Evolutionary conservation across 164 flowering plant genomes (phyloP).

Genomic region (Saururus chinensis): DNA sequence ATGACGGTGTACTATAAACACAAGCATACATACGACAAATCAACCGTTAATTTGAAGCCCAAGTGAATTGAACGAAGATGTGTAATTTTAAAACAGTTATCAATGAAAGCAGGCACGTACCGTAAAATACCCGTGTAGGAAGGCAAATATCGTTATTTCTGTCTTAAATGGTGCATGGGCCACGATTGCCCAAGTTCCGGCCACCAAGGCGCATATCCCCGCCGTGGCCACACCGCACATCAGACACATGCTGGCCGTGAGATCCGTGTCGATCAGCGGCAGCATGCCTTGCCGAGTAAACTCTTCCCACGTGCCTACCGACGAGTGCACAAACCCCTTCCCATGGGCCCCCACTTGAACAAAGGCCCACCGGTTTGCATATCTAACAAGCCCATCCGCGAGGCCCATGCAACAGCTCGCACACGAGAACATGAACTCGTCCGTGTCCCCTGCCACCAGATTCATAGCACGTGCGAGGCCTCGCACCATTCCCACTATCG

Average conservation of each 20-base stretch:
- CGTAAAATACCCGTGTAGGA: slow-evolving; percentile 59
- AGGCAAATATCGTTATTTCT: slow-evolving; percentile 34
- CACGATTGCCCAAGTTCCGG: slow-evolving; percentile 46
- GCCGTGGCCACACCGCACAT: slow-evolving; percentile 43
- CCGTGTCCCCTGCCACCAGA: slow-evolving; percentile 35
- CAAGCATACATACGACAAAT: no score
- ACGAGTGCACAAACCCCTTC: slow-evolving; percentile 48
- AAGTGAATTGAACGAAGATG: no score
- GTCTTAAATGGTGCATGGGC: slow-evolving; percentile 31
- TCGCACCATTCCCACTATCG: slow-evolving; percentile 24
- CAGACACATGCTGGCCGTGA: slow-evolving; percentile 62
- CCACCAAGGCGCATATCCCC: slow-evolving; percentile 27
- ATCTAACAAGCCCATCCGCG: slow-evolving; percentile 22
- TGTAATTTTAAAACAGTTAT: no score
- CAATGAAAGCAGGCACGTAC: slow-evolving; percentile 14
- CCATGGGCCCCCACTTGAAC: slow-evolving; percentile 50
- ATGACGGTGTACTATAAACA: no score
- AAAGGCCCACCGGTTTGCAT: slow-evolving; percentile 61
- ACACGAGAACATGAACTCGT: slow-evolving; percentile 69
- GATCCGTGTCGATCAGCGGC: slow-evolving; percentile 42
- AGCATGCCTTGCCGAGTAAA: slow-evolving; percentile 31
- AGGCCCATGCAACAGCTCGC: slow-evolving; percentile 38
- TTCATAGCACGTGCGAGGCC: slow-evolving; percentile 36
- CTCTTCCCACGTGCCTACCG: slow-evolving; percentile 49
- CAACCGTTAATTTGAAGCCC: no score